These are phyloP conservation scores for Termitomyces sp. DNA, from an alignment of 768 basidiomycete species.

Conservation along the genomic window DNA sequence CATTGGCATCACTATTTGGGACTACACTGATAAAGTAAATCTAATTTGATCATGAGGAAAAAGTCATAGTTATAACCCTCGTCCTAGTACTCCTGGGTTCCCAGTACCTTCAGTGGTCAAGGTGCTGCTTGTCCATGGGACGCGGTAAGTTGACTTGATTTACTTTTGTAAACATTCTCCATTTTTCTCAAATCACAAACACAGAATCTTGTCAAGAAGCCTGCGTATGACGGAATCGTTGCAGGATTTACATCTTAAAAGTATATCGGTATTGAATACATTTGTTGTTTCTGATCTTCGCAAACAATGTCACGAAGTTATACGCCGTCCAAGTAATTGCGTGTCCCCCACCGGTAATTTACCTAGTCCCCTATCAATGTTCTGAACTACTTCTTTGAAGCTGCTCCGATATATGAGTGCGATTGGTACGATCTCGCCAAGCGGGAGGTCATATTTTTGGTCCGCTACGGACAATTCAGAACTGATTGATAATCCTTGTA, in stretches of 20 bases:
- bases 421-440: not conserved
- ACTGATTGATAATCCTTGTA: no score
- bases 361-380: not conserved
- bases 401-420: not conserved
- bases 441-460: no score
- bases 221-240: conserved; percentile 40
- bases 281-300: not conserved
- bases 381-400: not conserved
- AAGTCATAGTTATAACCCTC: not conserved
- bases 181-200: conserved; percentile 13
- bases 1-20: conserved; percentile 42
- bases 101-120: conserved; percentile 29
- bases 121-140: conserved; percentile 28
- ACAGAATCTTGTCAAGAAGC: conserved; percentile 36
- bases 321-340: not conserved
- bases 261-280: not conserved
- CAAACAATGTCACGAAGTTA: not conserved
- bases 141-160: not conserved
- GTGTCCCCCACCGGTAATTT: not conserved
- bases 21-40: conserved; percentile 34
- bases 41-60: not conserved
- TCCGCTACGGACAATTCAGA: no score
- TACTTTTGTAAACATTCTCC: conserved; percentile 8
- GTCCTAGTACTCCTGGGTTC: conserved; percentile 34
- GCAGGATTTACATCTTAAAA: conserved; percentile 20